Evolutionary conservation across 2,329 filamentous ascomycete species (phyloP), one percentile per base, ranked within the genome.

Genomic region (Trichoderma pleuroti): DNA sequence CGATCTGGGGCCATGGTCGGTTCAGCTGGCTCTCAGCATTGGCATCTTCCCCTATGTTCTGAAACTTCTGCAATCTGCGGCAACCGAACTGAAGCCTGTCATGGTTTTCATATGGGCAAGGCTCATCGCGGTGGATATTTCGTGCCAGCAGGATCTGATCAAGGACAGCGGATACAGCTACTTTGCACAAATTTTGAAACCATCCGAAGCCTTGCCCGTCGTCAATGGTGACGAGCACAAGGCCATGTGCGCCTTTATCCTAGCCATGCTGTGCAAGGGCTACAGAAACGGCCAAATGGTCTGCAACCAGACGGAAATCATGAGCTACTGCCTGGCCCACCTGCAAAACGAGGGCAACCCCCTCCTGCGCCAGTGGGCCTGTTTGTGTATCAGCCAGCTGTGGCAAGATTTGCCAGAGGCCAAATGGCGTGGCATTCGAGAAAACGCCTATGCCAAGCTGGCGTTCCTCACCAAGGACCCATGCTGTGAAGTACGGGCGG

Each of bases 71-170:
- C 96, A 99, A 80, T 98, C 96, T 5, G 95, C 97, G 60, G 96
- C 96, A 0, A 88, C 93, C 60, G 96, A 99, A 80, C 83, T 99
- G 72, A 98, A 98, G 78, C 95, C 96, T 0, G 94, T 98, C 72
- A 98, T 99, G 96, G 94, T 99, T 6, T 99, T 98, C 80, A 99
- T 99, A 73, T 99, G 96, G 96, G 94, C 96, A 7, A 89, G 96
- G 62, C 93, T 99, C 56, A 88, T 99, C 74, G 96, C 96, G 9
- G 96, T 99, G 7, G 96, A 99, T 77, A 91, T 96, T 72, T 93
- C 93, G 1, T 98, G 96, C 77, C 96, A 99, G 80, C 90, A 91
- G 73, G 96, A 99, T 79, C 85, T 99, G 14, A 89, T 98, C 75
- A 98, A 98, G 81, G 96, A 99, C 78, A 97, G 94, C 76, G 96